Conservation (phyloP, 164 flowering plant species). For the Liriodendron chinense region DNA sequence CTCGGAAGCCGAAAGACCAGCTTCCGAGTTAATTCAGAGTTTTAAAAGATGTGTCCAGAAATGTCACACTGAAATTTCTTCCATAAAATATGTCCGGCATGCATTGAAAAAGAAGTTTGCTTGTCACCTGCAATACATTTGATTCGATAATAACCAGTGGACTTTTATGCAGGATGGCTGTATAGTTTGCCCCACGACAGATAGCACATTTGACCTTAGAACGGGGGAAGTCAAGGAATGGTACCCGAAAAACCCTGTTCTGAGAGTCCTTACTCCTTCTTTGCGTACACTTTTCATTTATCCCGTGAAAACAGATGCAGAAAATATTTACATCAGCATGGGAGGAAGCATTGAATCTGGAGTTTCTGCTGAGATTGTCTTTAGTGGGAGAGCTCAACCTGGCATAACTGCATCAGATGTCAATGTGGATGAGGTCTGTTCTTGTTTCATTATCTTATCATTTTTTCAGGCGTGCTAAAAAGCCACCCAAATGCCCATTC, state of each 20-base stretch:
- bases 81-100: neutral
- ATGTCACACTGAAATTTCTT: neutral
- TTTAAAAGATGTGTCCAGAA: neutral
- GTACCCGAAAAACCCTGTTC: conserved; percentile 92
- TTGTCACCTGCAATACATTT: neutral
- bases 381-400: conserved; percentile 92
- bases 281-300: conserved; percentile 65
- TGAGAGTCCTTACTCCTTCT: conserved; percentile 84
- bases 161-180: conserved; percentile 69
- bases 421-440: conserved; percentile 82
- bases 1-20: neutral
- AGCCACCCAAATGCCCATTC: neutral
- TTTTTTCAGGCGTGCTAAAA: conserved; percentile 30
- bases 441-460: neutral
- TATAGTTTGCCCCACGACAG: conserved; percentile 89
- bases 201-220: conserved; percentile 83
- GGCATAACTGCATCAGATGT: conserved; percentile 84
- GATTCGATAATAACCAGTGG: neutral
- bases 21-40: neutral
- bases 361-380: conserved; percentile 81
- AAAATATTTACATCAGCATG: conserved; percentile 77
- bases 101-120: neutral
- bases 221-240: conserved; percentile 81
- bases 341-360: conserved; percentile 30
- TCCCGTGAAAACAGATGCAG: conserved; percentile 76